phyloP scores from a whole-genome alignment of 495 filamentous ascomycete species.

The Aspergillus cristatus region DNA sequence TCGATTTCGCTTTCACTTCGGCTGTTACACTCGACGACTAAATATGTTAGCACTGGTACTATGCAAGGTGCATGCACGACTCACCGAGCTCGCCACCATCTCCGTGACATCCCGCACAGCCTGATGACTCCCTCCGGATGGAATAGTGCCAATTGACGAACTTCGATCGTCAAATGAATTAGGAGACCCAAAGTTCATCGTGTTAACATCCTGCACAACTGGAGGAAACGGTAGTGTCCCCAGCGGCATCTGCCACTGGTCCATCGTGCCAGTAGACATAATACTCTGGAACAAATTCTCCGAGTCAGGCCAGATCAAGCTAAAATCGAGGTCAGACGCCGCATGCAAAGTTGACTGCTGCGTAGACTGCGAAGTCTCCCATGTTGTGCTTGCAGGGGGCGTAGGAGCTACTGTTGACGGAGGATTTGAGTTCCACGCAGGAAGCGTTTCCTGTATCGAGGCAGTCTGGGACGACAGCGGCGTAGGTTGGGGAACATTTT shows the following conservation, averaged over 20 bases:
- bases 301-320: conserved; percentile 40
- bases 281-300: conserved; percentile 40
- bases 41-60: not conserved
- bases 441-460: conserved; percentile 15
- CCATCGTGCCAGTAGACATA: conserved; percentile 31
- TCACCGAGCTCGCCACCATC: conserved; percentile 39
- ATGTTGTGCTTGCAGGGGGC: conserved; percentile 16
- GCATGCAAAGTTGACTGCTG: conserved; percentile 17
- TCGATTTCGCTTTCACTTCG: conserved; percentile 36
- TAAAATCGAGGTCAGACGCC: conserved; percentile 32
- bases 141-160: conserved; percentile 31
- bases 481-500: conserved; percentile 12
- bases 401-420: conserved; percentile 16
- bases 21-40: conserved; percentile 39
- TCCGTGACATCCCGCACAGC: conserved; percentile 41
- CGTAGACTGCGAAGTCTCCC: conserved; percentile 14
- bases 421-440: conserved; percentile 19
- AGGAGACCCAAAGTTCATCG: conserved; percentile 25
- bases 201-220: conserved; percentile 25
- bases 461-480: conserved; percentile 12
- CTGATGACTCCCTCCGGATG: conserved; percentile 35
- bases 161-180: conserved; percentile 29
- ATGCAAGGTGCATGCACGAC: conserved; percentile 7
- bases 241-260: conserved; percentile 40
- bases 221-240: conserved; percentile 33